Base-by-base conservation (phyloP, 2,329 filamentous ascomycete genomes). In the Calonectria pteridis region DNA sequence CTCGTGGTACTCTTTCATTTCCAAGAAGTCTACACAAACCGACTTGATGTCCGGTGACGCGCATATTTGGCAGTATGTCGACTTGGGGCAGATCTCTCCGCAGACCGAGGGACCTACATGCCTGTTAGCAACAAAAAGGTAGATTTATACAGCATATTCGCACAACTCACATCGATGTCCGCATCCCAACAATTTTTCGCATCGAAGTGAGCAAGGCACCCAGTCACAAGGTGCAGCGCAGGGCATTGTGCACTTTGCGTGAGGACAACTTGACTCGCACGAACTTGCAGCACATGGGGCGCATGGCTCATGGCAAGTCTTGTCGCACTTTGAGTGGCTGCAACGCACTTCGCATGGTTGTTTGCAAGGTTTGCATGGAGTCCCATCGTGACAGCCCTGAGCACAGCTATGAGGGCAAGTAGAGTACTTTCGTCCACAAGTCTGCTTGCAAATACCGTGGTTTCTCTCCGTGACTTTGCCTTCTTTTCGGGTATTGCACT, bases 201-300 rank as follows among this genome's bases (percentile, higher is more conserved):
- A 62, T 20, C 55, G 16, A 1, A 84, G 81, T 1, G 88, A 89
- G 80, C 93, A 95, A 1, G 93, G 93, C 0, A 94, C 79, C 83
- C 91, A 89, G 75, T 93, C 86, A 79, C 93, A 95, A 0, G 93
- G 93, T 0, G 89, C 93, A 0, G 91, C 91, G 74, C 93, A 94
- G 4, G 90, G 90, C 86, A 91, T 86, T 0, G 82, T 82, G 67
- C 88, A 90, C 2, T 77, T 83, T 43, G 83, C 79, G 77, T 94
- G 92, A 10, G 86, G 85, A 74, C 92, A 94, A 4, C 77, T 78
- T 37, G 89, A 93, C 0, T 85, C 81, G 75, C 92, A 94, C 1
- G 80, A 75, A 26, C 83, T 82, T 11, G 55, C 55, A 29, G 55
- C 55, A 40, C 55, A 62, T 14, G 55, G 55, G 14, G 33, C 55